These are phyloP conservation scores for Tolypocladium ophioglossoides DNA, from an alignment of 2,329 filamentous ascomycete species.

Conservation along the genomic window DNA sequence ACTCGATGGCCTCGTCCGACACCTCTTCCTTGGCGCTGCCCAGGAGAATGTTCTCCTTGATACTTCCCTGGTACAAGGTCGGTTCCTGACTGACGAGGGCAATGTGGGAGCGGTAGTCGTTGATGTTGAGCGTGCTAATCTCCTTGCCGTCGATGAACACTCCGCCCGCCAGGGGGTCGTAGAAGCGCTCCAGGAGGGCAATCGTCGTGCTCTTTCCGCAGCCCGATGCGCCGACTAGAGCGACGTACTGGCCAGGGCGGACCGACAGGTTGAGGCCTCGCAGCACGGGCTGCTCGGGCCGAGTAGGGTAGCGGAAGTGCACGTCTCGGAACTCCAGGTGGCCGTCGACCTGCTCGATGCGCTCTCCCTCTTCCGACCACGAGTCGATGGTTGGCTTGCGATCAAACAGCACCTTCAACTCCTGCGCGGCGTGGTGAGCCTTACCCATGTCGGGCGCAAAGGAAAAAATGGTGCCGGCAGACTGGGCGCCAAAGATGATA, in stretches of 20 bases:
- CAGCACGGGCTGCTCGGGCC: slow-evolving; percentile 84
- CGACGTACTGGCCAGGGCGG: slow-evolving; percentile 71
- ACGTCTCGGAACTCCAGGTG: slow-evolving; percentile 83
- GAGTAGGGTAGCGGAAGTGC: slow-evolving; percentile 87
- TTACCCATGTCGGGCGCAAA: slow-evolving; percentile 92
- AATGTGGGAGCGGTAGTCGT: slow-evolving; percentile 73
- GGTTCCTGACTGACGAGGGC: slow-evolving; percentile 91
- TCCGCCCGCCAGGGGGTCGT: slow-evolving; percentile 73
- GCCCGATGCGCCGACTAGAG: slow-evolving; percentile 85
- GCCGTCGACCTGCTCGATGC: slow-evolving; percentile 56
- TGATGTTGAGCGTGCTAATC: slow-evolving; percentile 70
- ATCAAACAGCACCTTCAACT: slow-evolving; percentile 78
- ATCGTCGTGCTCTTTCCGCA: slow-evolving; percentile 95
- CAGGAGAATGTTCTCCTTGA: slow-evolving; percentile 82
- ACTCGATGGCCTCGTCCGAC: slow-evolving; percentile 59
- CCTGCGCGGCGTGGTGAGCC: slow-evolving; percentile 70
- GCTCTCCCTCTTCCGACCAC: slow-evolving; percentile 61
- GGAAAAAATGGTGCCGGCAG: slow-evolving; percentile 78
- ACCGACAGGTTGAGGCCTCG: slow-evolving; percentile 69
- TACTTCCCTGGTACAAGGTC: slow-evolving; percentile 85
- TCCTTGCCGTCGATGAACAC: slow-evolving; percentile 77
- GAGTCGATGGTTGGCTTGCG: slow-evolving; percentile 71
- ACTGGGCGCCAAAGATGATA: slow-evolving; percentile 86
- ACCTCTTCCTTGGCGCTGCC: slow-evolving; percentile 59
- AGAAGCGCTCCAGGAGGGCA: slow-evolving; percentile 85